Conservation (phyloP, 2,329 filamentous ascomycete genomes). For the Beauveria rudraprayagi region DNA sequence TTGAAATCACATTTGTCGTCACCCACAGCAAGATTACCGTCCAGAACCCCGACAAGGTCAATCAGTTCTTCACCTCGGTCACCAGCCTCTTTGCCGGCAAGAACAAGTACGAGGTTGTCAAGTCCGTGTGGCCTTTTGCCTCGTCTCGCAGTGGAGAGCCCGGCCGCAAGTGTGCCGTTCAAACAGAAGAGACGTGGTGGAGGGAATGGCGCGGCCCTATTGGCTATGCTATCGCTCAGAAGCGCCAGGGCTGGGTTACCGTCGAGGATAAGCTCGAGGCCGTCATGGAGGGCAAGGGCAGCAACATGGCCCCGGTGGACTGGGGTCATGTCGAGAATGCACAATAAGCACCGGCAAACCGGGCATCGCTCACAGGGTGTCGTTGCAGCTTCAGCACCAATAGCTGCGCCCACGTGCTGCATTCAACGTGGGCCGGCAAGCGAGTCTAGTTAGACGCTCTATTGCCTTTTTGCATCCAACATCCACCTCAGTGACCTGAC, state of each 20-base stretch:
- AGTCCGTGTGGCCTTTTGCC: conserved; percentile 51
- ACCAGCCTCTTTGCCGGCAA: conserved; percentile 43
- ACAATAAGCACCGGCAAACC: neutral
- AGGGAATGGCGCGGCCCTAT: conserved; percentile 27
- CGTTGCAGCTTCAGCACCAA: neutral
- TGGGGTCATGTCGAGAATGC: conserved; percentile 27
- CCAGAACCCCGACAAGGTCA: conserved; percentile 43
- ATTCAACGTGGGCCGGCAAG: neutral
- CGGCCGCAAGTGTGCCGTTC: conserved; percentile 40
- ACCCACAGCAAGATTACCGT: conserved; percentile 42
- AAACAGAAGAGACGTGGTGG: conserved; percentile 51
- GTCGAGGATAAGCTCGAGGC: conserved; percentile 46
- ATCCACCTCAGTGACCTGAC: neutral
- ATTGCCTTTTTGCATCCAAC: neutral
- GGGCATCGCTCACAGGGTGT: neutral
- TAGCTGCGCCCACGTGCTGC: neutral
- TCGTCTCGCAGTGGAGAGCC: conserved; percentile 36
- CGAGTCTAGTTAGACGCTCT: neutral
- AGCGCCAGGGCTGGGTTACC: conserved; percentile 36
- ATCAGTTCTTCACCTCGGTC: conserved; percentile 46
- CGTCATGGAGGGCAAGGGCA: conserved; percentile 41
- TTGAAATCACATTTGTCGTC: conserved; percentile 41
- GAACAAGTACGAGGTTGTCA: conserved; percentile 47
- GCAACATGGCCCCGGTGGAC: conserved; percentile 28
- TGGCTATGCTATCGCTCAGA: conserved; percentile 36